A percentile compares a stretch with the other conserved stretches of the same genome.
Evolutionary conservation across 345 rosid species (phyloP).

Genomic region (Eucalyptus pauciflora): DNA sequence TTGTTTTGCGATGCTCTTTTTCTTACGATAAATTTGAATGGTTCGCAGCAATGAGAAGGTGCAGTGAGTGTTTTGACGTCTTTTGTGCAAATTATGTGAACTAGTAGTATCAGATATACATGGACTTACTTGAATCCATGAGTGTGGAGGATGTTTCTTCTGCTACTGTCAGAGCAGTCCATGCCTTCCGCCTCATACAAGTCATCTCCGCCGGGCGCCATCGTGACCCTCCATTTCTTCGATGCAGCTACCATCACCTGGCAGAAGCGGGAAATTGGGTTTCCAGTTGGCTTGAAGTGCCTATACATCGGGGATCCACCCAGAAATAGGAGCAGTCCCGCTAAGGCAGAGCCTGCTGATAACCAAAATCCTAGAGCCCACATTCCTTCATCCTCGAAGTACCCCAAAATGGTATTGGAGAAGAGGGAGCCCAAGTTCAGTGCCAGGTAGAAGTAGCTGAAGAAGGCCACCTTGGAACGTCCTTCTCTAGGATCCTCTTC

Average conservation of each 20-base stretch:
- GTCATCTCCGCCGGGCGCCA: conserved; percentile 28
- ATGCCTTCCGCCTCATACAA: conserved; percentile 32
- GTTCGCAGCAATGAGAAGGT: not conserved
- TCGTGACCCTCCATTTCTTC: conserved; percentile 49
- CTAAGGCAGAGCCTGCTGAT: conserved; percentile 78
- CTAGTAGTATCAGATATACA: not conserved
- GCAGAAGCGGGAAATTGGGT: conserved; percentile 73
- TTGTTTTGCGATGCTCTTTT: not conserved
- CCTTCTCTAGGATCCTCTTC: conserved; percentile 86
- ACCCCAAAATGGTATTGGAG: conserved; percentile 86
- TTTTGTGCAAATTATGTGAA: not conserved
- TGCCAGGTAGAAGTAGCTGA: conserved; percentile 96
- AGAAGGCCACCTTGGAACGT: conserved; percentile 74
- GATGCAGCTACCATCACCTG: conserved; percentile 78
- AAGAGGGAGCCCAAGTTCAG: conserved; percentile 92
- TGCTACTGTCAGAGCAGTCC: conserved; percentile 22
- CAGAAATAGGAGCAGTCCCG: conserved; percentile 66
- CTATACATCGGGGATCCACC: conserved; percentile 66
- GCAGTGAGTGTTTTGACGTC: not conserved
- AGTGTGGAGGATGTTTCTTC: conserved; percentile 76
- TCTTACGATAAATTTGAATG: not conserved
- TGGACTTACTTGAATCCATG: conserved; percentile 74
- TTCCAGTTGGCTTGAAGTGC: conserved; percentile 82
- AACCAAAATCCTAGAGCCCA: conserved; percentile 98
- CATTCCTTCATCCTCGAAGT: conserved; percentile 85